phyloP scores from a whole-genome alignment of 352 stramenopile species.

The Globisporangium perplexum region DNA sequence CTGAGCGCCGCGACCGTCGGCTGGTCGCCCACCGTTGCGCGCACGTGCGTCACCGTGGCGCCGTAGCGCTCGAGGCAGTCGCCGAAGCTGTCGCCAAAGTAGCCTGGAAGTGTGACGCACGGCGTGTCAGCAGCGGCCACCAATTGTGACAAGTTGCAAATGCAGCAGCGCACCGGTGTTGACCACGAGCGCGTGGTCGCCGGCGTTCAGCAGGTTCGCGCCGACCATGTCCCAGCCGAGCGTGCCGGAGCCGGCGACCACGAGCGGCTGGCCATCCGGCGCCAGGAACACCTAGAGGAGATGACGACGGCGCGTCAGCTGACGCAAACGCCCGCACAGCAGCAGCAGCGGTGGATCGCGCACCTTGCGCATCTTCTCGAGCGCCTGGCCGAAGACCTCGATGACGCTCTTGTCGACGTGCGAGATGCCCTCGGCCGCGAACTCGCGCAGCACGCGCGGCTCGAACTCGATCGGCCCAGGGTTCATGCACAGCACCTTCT shows the following conservation, averaged over 20 bases:
- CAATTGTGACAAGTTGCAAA: no score
- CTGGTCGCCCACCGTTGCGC: constrained; percentile 48
- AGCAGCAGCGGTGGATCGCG: not conserved
- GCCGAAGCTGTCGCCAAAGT: constrained; percentile 72
- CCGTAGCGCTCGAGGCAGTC: constrained; percentile 69
- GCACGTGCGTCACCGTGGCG: constrained; percentile 52
- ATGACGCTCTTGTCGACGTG: constrained; percentile 78
- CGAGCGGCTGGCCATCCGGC: constrained; percentile 57
- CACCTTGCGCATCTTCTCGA: constrained; percentile 76
- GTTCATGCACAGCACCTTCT: constrained; percentile 77
- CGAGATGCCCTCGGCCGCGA: constrained; percentile 69
- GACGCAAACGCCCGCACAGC: not conserved
- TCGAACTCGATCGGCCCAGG: constrained; percentile 81
- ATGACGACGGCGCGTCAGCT: no score
- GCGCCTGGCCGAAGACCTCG: constrained; percentile 64
- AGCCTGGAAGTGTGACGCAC: constrained; percentile 19
- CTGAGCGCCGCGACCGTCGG: constrained; percentile 43
- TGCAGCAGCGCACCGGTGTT: constrained; percentile 39
- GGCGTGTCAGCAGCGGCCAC: no score
- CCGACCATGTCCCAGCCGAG: constrained; percentile 83
- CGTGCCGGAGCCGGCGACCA: constrained; percentile 63
- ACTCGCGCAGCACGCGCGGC: constrained; percentile 59
- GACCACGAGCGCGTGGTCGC: constrained; percentile 59
- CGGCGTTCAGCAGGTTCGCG: constrained; percentile 58
- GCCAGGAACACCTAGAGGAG: constrained; percentile 40